Conservation (phyloP, 805 yeast genomes). For the Kodamaea laetipori region DNA sequence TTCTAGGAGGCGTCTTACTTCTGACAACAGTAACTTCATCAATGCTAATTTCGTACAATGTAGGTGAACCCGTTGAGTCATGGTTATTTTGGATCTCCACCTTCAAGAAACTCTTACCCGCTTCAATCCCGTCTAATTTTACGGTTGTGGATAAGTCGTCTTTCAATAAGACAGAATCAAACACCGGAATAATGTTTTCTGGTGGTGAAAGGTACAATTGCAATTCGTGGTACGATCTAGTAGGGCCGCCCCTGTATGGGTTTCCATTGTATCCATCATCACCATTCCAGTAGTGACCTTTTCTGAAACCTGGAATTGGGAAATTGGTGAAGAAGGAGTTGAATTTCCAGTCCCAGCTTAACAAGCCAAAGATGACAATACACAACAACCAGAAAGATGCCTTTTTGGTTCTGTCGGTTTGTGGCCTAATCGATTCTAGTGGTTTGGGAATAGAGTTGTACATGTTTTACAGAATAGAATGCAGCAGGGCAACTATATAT, state of each 20-base stretch:
- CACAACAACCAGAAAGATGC: slow-evolving; percentile 2
- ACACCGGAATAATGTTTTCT: neutral
- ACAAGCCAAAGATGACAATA: neutral
- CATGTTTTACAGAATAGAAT: neutral
- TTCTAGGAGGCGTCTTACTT: slow-evolving; percentile 26
- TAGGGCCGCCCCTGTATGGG: neutral
- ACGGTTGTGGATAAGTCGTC: neutral
- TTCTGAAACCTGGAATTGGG: slow-evolving; percentile 1
- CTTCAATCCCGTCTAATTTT: neutral
- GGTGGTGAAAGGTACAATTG: neutral
- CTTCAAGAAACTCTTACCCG: neutral
- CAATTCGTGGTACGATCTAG: neutral
- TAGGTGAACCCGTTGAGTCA: neutral
- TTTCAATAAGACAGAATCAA: neutral
- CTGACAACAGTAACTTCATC: slow-evolving; percentile 30
- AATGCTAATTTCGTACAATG: slow-evolving; percentile 21
- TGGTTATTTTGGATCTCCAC: neutral
- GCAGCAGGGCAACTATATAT: neutral
- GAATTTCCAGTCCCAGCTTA: slow-evolving; percentile 3
- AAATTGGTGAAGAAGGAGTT: neutral
- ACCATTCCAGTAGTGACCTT: slow-evolving; percentile 1
- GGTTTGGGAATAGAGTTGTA: neutral
- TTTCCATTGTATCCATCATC: neutral
- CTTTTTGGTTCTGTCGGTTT: slow-evolving; percentile 3
- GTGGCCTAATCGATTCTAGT: neutral